Conservation (phyloP, 768 basidiomycete species). For the Xerocomus potaroensis region DNA sequence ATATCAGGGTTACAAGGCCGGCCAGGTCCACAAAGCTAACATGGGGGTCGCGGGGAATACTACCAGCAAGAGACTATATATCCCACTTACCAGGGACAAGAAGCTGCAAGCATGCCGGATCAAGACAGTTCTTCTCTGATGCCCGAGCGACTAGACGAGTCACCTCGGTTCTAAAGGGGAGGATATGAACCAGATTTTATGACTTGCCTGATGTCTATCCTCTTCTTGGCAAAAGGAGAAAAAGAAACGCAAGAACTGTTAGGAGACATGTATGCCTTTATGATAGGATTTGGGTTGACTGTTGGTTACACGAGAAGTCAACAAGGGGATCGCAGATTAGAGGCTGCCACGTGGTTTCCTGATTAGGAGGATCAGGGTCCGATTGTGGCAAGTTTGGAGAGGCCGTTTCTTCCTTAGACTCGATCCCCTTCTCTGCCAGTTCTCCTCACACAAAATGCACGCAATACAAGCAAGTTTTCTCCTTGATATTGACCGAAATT, state of each 20-base stretch:
- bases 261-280: neutral
- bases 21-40: too few species aligned
- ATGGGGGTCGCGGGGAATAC: too few species aligned
- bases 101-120: neutral
- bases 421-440: conserved; percentile 9
- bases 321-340: conserved; percentile 2
- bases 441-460: conserved; percentile 34
- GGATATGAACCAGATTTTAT: too few species aligned
- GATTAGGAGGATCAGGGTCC: conserved; percentile 32
- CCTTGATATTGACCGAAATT: neutral
- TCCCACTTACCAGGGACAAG: neutral
- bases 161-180: neutral
- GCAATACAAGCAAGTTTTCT: conserved; percentile 40
- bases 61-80: neutral
- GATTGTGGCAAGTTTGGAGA: conserved; percentile 25
- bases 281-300: too few species aligned
- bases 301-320: too few species aligned
- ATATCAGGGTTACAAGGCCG: too few species aligned
- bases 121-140: neutral
- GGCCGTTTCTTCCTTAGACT: conserved; percentile 17
- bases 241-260: neutral
- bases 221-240: neutral
- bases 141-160: neutral
- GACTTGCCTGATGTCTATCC: neutral
- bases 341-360: conserved; percentile 22